Base-by-base conservation (phyloP, 2,329 filamentous ascomycete genomes). In the Fusarium begoniae region DNA sequence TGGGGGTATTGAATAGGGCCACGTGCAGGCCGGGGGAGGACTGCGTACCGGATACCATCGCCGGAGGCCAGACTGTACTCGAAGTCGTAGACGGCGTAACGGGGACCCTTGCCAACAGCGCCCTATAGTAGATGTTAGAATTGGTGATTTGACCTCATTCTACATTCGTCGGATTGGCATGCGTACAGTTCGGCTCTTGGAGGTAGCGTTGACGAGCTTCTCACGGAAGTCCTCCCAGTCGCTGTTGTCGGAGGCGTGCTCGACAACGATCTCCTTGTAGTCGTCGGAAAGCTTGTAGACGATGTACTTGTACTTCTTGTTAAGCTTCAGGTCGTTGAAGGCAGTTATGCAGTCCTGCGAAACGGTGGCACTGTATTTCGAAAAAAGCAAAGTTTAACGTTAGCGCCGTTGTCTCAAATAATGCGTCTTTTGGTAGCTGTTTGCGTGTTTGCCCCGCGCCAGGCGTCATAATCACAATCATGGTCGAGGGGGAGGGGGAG, bases 221-320 rank as follows among this genome's bases (percentile, higher is more conserved):
- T 94, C 86, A 79, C 93, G 92, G 89, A 95, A 94, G 75, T 80
- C 84, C 66, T 92, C 90, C 87, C 90, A 96, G 84, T 95, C 90
- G 76, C 85, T 85, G 78, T 91, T 87, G 71, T 85, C 85, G 67
- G 91, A 93, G 62, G 90, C 88, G 82, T 94, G 90, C 84, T 96
- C 93, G 79, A 96, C 90, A 68, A 93, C 91, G 82, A 96, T 94
- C 85, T 94, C 85, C 85, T 92, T 94, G 89, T 91, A 91, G 87
- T 95, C 89, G 84, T 95, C 93, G 75, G 91, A 92, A 82, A 96
- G 90, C 89, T 95, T 94, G 91, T 90, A 96, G 88, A 96, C 91
- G 86, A 96, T 92, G 89, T 90, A 97, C 86, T 94, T 95, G 87
- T 90, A 88, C 87, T 90, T 91, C 86, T 95, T 95, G 85, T 85